A percentile compares a stretch with the other conserved stretches of the same genome.
Evolutionary conservation across 2,329 filamentous ascomycete species (phyloP).

Genomic region (Thielaviopsis euricoi): DNA sequence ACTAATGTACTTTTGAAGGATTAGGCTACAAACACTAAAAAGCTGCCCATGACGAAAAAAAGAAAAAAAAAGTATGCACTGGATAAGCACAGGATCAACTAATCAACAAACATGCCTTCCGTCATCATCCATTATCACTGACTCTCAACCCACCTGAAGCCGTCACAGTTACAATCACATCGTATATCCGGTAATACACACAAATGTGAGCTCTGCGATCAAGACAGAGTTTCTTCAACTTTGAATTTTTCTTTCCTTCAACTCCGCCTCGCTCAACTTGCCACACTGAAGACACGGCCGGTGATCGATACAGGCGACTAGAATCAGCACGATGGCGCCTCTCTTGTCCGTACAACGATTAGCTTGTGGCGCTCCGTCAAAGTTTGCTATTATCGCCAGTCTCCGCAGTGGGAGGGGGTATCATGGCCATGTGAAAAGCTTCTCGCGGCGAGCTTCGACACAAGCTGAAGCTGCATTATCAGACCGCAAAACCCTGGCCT

Average conservation of each 20-base stretch:
- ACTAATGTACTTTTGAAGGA: neutral
- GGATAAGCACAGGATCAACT: neutral
- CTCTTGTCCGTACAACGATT: neutral
- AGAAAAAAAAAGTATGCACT: neutral
- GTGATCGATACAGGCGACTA: neutral
- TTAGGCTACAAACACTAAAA: neutral
- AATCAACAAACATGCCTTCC: neutral
- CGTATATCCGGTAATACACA: neutral
- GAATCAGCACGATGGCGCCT: neutral
- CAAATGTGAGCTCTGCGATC: neutral
- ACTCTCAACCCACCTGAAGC: neutral
- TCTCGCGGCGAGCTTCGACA: slow-evolving; percentile 4
- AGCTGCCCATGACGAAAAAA: neutral
- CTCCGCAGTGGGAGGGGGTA: neutral
- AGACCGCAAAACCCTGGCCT: slow-evolving; percentile 20
- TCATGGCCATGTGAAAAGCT: neutral
- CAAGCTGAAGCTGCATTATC: slow-evolving; percentile 2
- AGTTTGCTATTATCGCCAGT: neutral
- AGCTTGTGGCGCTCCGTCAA: neutral
- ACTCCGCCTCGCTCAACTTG: neutral
- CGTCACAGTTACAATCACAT: neutral
- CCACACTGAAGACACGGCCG: neutral
- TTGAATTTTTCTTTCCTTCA: neutral
- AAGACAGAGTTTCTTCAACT: neutral
- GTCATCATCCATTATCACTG: neutral